A percentile compares a stretch with the other conserved stretches of the same genome.
phyloP scores from a whole-genome alignment of 768 basidiomycete species.

The Suillus subluteus region DNA sequence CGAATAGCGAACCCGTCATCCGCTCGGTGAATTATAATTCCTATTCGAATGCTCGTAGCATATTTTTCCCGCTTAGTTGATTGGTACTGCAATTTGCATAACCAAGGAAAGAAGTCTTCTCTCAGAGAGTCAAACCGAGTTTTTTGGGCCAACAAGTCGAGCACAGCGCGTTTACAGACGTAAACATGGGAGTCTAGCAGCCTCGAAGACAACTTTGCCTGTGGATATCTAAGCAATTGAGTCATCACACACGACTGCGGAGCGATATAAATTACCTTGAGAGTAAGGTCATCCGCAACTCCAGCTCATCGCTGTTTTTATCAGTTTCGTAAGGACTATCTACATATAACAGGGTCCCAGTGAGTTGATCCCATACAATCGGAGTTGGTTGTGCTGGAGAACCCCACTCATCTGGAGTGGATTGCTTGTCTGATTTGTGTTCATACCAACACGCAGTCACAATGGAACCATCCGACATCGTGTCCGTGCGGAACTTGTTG shows the following conservation, averaged over 20 bases:
- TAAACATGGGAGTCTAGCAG: conserved; percentile 91
- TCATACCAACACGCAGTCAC: conserved; percentile 72
- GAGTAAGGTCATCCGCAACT: conserved; percentile 76
- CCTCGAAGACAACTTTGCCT: conserved; percentile 63
- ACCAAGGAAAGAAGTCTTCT: conserved; percentile 91
- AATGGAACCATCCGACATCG: conserved; percentile 63
- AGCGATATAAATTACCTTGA: conserved; percentile 49
- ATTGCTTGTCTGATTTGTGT: conserved; percentile 54
- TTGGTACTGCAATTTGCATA: conserved; percentile 86
- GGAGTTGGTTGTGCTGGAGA: conserved; percentile 45
- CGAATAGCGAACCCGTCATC: conserved; percentile 63
- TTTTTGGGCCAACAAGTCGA: conserved; percentile 73
- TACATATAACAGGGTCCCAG: conserved; percentile 70
- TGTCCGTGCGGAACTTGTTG: conserved; percentile 81
- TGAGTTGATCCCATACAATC: conserved; percentile 69
- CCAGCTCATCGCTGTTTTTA: conserved; percentile 68
- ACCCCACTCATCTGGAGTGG: conserved; percentile 71
- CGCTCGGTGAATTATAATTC: conserved; percentile 60
- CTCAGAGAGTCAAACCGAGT: conserved; percentile 78
- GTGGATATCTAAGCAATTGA: conserved; percentile 60
- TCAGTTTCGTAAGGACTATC: conserved; percentile 74
- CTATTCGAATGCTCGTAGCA: conserved; percentile 62
- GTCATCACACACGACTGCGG: conserved; percentile 4
- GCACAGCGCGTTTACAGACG: conserved; percentile 74
- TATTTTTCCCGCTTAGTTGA: conserved; percentile 62